Evolutionary conservation across 2,329 filamentous ascomycete genomes (phyloP).

Genomic region (Orbilia ellipsospora): DNA sequence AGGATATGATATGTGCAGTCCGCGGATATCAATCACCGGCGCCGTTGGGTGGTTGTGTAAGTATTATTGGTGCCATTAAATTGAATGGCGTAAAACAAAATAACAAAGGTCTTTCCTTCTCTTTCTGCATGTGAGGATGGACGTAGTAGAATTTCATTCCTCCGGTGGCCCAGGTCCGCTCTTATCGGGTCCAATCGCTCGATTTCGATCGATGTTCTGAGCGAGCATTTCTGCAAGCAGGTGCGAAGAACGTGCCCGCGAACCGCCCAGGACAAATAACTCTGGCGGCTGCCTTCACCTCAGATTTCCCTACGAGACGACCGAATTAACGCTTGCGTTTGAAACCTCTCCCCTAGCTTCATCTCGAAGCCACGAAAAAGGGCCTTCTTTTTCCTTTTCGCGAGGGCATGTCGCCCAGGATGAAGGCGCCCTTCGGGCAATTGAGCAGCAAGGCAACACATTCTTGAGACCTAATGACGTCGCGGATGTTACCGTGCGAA

Average conservation of each 20-base stretch:
- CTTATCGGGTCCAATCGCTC: conserved; percentile 35
- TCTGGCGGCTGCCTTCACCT: not conserved
- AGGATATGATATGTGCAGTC: not conserved
- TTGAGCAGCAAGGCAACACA: conserved; percentile 50
- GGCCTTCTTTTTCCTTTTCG: conserved; percentile 25
- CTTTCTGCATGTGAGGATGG: too few species aligned
- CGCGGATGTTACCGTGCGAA: conserved; percentile 11
- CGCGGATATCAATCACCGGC: conserved; percentile 8
- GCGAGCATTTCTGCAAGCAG: conserved; percentile 48
- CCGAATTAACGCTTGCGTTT: conserved; percentile 30
- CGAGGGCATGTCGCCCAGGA: conserved; percentile 21
- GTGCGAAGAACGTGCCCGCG: conserved; percentile 41
- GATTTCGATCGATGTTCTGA: conserved; percentile 31
- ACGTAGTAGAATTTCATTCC: conserved; percentile 6
- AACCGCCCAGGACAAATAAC: conserved; percentile 3
- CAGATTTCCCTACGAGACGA: not conserved
- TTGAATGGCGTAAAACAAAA: not conserved
- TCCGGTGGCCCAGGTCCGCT: conserved; percentile 14
- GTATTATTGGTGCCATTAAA: conserved; percentile 1
- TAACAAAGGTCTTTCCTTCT: not conserved
- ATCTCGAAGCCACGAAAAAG: not conserved
- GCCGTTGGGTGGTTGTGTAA: not conserved
- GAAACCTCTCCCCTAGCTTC: conserved; percentile 22
- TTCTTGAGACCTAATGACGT: conserved; percentile 49
- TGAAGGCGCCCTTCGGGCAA: conserved; percentile 27